Percentiles rank a stretch among this genome's conserved stretches.
Evolutionary conservation across 2,329 filamentous ascomycete species (phyloP).

Genomic region (Ceratocystis destructans): DNA sequence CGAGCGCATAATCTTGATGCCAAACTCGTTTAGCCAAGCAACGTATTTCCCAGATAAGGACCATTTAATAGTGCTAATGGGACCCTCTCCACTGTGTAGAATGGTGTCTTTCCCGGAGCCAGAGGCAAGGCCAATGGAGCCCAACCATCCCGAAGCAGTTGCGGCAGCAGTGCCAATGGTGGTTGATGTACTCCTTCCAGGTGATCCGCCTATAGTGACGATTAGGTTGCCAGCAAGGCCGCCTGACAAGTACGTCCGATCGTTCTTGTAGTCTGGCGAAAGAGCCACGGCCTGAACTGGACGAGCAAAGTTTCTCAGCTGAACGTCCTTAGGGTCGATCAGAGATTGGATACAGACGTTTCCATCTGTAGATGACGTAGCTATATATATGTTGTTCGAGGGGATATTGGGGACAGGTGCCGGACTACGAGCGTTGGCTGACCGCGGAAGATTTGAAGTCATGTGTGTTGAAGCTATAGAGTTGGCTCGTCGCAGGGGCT

Average conservation of each 20-base stretch:
- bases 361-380: constrained; percentile 86
- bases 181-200: constrained; percentile 74
- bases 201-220: constrained; percentile 65
- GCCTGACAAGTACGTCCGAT: constrained; percentile 79
- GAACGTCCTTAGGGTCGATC: constrained; percentile 76
- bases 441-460: constrained; percentile 31
- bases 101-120: constrained; percentile 65
- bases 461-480: constrained; percentile 27
- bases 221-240: constrained; percentile 79
- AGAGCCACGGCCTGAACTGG: constrained; percentile 84
- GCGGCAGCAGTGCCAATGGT: constrained; percentile 73
- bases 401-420: constrained; percentile 55
- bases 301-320: constrained; percentile 81
- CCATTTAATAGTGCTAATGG: constrained; percentile 87
- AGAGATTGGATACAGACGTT: constrained; percentile 87
- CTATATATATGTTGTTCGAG: constrained; percentile 85
- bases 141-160: constrained; percentile 79
- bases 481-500: constrained; percentile 24
- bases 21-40: constrained; percentile 90
- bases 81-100: constrained; percentile 81
- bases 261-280: constrained; percentile 88
- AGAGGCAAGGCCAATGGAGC: constrained; percentile 65
- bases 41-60: constrained; percentile 85
- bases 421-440: constrained; percentile 37
- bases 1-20: constrained; percentile 94